A percentile compares a stretch with the other conserved stretches of the same genome.
Evolutionary conservation across 306 rosid species (phyloP).

Genomic region (Dicorynia guianensis): DNA sequence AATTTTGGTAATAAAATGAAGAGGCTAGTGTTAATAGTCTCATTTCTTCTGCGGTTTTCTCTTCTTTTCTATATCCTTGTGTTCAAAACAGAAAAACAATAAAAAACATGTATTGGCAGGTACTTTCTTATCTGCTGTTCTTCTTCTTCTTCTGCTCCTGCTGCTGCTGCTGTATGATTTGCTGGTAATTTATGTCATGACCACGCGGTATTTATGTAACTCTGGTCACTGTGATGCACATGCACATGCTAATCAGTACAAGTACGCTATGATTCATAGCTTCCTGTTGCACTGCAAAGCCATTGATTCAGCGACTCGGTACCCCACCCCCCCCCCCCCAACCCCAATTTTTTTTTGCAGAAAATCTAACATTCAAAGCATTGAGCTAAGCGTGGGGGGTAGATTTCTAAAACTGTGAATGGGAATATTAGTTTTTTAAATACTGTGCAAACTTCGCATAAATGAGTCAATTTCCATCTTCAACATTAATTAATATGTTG

Average conservation of each 20-base stretch:
- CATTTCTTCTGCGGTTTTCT: conserved; percentile 52
- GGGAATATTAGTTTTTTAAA: background rate
- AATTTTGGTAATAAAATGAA: conserved; percentile 30
- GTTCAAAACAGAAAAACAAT: conserved; percentile 40
- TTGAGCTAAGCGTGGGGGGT: background rate
- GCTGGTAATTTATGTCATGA: background rate
- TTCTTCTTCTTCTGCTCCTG: background rate
- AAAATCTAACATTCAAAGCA: conserved; percentile 36
- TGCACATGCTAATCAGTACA: conserved; percentile 32
- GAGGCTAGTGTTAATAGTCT: conserved; percentile 80
- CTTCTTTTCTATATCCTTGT: conserved; percentile 30
- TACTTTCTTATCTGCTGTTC: conserved; percentile 27
- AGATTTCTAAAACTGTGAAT: background rate
- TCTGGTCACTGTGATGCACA: conserved; percentile 32
- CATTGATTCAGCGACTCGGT: conserved; percentile 49
- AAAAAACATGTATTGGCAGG: conserved; percentile 20
- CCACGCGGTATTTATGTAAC: conserved; percentile 6
- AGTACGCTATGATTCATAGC: conserved; percentile 33
- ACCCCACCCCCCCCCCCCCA: too few relatives aligned
- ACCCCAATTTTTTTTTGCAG: conserved; percentile 47
- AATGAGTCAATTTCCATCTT: conserved; percentile 5
- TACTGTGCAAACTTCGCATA: background rate
- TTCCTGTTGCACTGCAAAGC: conserved; percentile 37
- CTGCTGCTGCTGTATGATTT: background rate
- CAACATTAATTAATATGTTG: background rate